Conservation (phyloP, 345 rosid species). For the Limnanthes douglasii region DNA sequence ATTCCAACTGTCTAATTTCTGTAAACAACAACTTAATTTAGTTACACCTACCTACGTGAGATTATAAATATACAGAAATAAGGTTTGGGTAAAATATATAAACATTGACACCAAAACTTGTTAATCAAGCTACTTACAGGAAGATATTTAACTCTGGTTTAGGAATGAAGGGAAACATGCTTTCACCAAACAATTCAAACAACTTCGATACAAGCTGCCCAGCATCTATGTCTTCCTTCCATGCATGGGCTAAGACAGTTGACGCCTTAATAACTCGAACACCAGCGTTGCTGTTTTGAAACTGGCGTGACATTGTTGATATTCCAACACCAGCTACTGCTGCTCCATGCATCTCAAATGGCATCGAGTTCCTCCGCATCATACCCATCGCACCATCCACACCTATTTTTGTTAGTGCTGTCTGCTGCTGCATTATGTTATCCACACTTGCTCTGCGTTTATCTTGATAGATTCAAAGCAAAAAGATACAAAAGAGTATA, state of each 20-base stretch:
- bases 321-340: constrained; percentile 13
- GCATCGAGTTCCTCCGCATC: constrained; percentile 43
- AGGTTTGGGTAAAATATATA: background rate
- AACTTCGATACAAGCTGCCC: constrained; percentile 45
- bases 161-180: constrained; percentile 48
- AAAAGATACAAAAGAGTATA: background rate
- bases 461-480: constrained; percentile 21
- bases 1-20: no score
- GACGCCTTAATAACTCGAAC: constrained; percentile 19
- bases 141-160: constrained; percentile 51
- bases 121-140: constrained; percentile 19
- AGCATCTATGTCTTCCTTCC: constrained; percentile 44
- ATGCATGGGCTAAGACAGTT: constrained; percentile 35
- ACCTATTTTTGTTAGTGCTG: constrained; percentile 43
- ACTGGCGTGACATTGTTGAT: constrained; percentile 22
- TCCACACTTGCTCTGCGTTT: constrained; percentile 69
- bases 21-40: no score
- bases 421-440: constrained; percentile 49
- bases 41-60: no score
- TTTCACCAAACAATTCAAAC: constrained; percentile 48
- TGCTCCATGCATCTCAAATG: constrained; percentile 29
- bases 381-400: constrained; percentile 22
- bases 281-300: constrained; percentile 17
- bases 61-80: no score
- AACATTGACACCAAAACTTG: background rate